Evolutionary conservation across 495 filamentous ascomycete species (phyloP), one percentile per base, ranked within the genome.

Genomic region (Aspergillus diversus): DNA sequence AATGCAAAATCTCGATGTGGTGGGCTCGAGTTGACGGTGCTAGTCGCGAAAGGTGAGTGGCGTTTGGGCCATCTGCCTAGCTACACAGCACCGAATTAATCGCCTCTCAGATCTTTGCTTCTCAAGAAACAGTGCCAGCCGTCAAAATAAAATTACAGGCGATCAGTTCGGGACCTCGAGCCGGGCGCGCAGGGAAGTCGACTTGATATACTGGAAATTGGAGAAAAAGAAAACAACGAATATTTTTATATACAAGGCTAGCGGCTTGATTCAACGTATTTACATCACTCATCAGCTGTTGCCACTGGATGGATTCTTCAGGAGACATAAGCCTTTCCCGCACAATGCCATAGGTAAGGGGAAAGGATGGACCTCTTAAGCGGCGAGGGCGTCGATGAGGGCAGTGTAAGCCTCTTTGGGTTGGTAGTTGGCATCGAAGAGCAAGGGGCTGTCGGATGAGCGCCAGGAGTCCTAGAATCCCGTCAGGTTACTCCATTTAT

Each of bases 331-430:
- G 21, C 1, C 21, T 27, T 27, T 27, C 21, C 21, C 21, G 21
- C 21, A 27, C 2, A 27, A 27, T 27, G 21, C 21, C 21, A 27
- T 27, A 27, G 21, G 21, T 27, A 27, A n/a, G n/a, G n/a, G n/a
- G n/a, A n/a, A 27, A 27, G 21, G 21, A 27, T 27, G 21, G 2
- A 27, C 2, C 21, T 27, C 21, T 27, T 27, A 27, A 2, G 21
- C 21, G 21, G 58, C 43, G 61, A 73, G 55, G 15, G 67, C 67
- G 33, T 76, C 66, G 50, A 86, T 77, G 47, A 90, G 78, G 56
- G 87, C 83, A 55, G 71, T 83, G 72, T 92, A 92, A 4, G 86
- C 85, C 4, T 76, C 69, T 82, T 92, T 91, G 61, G 84, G 77
- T 66, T 79, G 76, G 70, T 83, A 91, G 75, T 74, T 81, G 67